Evolutionary conservation across 805 yeast genomes (phyloP).

Genomic region (Barnettozyma vustinii): DNA sequence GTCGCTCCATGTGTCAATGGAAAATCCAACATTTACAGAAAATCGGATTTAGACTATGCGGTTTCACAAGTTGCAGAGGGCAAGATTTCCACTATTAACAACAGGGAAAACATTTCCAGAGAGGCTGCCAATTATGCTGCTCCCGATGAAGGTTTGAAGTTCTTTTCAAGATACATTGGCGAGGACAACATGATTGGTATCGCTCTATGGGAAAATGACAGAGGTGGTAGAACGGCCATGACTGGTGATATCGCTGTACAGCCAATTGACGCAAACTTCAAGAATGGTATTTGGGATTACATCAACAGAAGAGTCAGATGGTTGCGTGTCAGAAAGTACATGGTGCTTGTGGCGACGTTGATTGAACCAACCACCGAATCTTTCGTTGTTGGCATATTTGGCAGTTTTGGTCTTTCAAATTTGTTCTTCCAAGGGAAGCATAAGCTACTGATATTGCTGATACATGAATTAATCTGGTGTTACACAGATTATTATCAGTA

Average conservation of each 20-base stretch:
- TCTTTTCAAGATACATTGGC: conserved; percentile 78
- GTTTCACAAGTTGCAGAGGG: conserved; percentile 38
- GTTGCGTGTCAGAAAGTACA: conserved; percentile 80
- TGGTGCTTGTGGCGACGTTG: conserved; percentile 81
- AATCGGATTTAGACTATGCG: conserved; percentile 56
- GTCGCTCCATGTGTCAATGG: conserved; percentile 91
- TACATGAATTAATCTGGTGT: conserved; percentile 62
- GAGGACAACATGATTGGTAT: conserved; percentile 93
- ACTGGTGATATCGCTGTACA: conserved; percentile 77
- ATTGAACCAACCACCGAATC: conserved; percentile 86
- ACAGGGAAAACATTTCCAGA: conserved; percentile 31
- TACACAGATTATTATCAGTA: conserved; percentile 58
- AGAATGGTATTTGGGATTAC: conserved; percentile 45
- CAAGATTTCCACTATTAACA: conserved; percentile 24
- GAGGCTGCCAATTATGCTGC: conserved; percentile 28
- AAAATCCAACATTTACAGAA: conserved; percentile 72
- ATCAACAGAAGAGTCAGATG: conserved; percentile 69
- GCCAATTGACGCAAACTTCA: conserved; percentile 47
- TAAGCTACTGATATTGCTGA: conserved; percentile 33
- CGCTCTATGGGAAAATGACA: conserved; percentile 69
- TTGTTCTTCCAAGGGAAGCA: conserved; percentile 35
- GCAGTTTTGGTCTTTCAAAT: conserved; percentile 52
- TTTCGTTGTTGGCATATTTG: conserved; percentile 59
- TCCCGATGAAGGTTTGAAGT: conserved; percentile 46
- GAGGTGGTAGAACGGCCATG: conserved; percentile 68